Conservation (phyloP, 768 basidiomycete genomes). For the Tylopilus plumbeoviolaceoides region DNA sequence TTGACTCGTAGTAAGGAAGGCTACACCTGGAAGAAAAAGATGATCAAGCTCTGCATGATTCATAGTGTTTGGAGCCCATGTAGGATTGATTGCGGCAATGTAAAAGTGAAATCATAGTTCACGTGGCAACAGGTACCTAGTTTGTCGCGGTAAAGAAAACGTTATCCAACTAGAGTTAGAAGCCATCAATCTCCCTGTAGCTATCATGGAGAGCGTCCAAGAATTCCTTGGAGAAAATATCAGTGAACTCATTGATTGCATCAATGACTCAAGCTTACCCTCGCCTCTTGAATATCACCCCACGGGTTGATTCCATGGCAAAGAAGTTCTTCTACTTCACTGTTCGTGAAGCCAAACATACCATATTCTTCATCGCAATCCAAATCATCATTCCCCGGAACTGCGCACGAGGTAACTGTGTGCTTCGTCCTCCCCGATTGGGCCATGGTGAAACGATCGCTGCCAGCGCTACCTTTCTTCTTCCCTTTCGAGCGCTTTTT, state of each 20-base stretch:
- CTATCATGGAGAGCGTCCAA: not conserved
- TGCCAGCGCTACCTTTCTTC: not conserved
- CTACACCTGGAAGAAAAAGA: too few species aligned
- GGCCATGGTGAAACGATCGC: too few species aligned
- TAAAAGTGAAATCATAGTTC: too few species aligned
- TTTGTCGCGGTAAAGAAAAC: too few species aligned
- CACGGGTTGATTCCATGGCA: conserved; percentile 41
- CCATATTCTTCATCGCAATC: not conserved
- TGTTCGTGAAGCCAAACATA: conserved; percentile 27
- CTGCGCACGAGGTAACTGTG: too few species aligned
- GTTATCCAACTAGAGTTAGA: too few species aligned
- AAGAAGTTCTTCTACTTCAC: conserved; percentile 33
- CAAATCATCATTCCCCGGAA: not conserved
- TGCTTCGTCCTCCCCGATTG: not conserved
- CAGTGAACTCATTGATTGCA: not conserved
- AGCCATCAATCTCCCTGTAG: too few species aligned
- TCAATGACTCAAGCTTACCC: conserved; percentile 21
- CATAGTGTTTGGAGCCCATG: too few species aligned
- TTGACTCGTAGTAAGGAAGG: too few species aligned
- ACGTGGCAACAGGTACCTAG: too few species aligned
- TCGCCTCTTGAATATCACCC: conserved; percentile 33
- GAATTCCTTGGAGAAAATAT: not conserved
- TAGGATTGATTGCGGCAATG: too few species aligned
- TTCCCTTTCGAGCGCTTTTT: not conserved
- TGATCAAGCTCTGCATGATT: too few species aligned